Percentiles rank a stretch among this genome's conserved stretches.
These are phyloP conservation scores for Candolleomyces aberdarensis DNA, from an alignment of 768 basidiomycete genomes.

Conservation along the genomic window DNA sequence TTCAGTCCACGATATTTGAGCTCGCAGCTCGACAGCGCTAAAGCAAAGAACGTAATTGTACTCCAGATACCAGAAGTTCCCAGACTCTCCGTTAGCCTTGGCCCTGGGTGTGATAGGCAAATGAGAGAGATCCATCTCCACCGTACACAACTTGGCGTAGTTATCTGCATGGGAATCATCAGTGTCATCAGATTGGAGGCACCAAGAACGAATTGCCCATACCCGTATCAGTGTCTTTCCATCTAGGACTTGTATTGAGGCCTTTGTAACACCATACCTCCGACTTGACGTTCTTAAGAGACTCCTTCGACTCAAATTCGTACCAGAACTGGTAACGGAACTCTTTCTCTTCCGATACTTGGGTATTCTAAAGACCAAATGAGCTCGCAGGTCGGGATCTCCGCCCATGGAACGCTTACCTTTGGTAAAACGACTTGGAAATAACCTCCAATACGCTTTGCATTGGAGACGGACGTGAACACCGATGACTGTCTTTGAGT, in stretches of 20 bases:
- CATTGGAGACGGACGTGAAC: conserved; percentile 6
- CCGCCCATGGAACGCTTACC: conserved; percentile 16
- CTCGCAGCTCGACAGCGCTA: conserved; percentile 17
- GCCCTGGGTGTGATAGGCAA: conserved; percentile 6
- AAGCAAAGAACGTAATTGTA: conserved; percentile 18
- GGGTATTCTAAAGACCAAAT: conserved; percentile 14
- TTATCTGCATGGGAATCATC: conserved; percentile 2
- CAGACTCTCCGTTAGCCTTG: background rate
- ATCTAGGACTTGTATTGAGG: conserved; percentile 7
- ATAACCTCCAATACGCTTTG: conserved; percentile 5
- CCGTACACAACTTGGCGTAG: conserved; percentile 14
- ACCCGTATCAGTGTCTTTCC: conserved; percentile 15
- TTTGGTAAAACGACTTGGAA: conserved; percentile 10
- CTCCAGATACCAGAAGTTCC: conserved; percentile 13
- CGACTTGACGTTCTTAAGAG: conserved; percentile 8
- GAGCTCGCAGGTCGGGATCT: background rate
- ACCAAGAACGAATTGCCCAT: background rate
- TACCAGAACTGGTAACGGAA: conserved; percentile 16
- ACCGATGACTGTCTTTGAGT: background rate
- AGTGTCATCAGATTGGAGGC: conserved; percentile 8
- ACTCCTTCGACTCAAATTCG: conserved; percentile 9
- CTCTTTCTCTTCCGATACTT: conserved; percentile 19
- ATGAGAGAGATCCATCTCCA: conserved; percentile 18
- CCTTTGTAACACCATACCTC: conserved; percentile 18
- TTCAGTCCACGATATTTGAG: conserved; percentile 16